These are phyloP conservation scores for Talaromyces sp. DNA, from an alignment of 2,329 filamentous ascomycete species.

Conservation along the genomic window DNA sequence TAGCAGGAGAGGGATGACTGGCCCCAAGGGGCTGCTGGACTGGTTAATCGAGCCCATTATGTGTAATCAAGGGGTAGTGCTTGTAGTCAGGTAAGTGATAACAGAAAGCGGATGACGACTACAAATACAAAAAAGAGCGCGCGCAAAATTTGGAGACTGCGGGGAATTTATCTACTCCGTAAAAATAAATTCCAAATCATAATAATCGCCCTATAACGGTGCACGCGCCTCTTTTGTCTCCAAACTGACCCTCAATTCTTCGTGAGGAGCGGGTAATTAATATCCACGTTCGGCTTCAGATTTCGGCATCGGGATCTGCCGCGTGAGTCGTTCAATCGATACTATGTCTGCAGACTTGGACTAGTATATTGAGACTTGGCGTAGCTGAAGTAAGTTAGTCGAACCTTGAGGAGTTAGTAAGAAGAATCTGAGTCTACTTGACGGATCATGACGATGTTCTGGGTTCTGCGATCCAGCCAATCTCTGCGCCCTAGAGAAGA, in stretches of 20 bases:
- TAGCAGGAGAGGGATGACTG: slow-evolving; percentile 8
- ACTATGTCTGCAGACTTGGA: not conserved
- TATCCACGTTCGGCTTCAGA: not conserved
- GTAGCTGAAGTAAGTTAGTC: not conserved
- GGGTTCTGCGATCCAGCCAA: not conserved
- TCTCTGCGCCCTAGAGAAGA: not conserved
- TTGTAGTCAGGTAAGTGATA: not conserved
- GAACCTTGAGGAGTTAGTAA: too few relatives aligned
- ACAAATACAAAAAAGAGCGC: not conserved
- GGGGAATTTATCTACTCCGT: not conserved
- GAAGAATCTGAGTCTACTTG: not conserved
- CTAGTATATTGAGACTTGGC: not conserved
- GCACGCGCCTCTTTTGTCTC: not conserved
- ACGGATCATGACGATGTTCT: not conserved
- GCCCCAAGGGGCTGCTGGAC: not conserved
- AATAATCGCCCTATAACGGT: not conserved
- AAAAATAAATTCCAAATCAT: not conserved
- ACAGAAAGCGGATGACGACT: not conserved
- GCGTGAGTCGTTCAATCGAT: not conserved
- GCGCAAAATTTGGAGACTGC: not conserved
- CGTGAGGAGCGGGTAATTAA: not conserved
- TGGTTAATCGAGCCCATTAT: not conserved
- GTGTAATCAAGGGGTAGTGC: not conserved
- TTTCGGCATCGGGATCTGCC: not conserved
- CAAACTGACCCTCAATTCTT: not conserved